These are phyloP conservation scores for Erythrophleum ivorense DNA, from an alignment of 331 rosid species.

Conservation along the genomic window DNA sequence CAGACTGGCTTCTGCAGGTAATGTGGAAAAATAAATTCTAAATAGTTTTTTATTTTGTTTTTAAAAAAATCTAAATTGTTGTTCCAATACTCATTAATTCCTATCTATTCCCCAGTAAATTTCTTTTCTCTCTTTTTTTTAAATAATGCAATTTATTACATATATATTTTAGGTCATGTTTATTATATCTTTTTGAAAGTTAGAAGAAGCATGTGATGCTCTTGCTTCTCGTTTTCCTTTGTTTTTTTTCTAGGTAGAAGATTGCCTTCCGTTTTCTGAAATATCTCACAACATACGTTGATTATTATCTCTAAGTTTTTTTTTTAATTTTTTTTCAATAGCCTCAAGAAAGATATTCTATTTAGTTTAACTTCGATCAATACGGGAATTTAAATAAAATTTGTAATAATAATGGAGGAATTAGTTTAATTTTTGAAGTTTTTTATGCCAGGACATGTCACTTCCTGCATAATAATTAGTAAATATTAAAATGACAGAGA, in stretches of 20 bases:
- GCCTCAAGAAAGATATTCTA: neutral
- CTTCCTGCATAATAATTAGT: too few relatives aligned
- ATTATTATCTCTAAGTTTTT: neutral
- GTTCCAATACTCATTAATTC: neutral
- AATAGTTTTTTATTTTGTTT: neutral
- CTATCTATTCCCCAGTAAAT: neutral
- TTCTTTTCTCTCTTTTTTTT: neutral
- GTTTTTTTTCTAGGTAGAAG: neutral
- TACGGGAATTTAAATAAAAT: too few relatives aligned
- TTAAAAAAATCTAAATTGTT: neutral
- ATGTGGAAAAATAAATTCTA: neutral
- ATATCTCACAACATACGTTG: neutral
- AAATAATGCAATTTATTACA: too few relatives aligned
- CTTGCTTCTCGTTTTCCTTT: neutral
- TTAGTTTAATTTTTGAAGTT: too few relatives aligned
- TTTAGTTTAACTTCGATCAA: neutral
- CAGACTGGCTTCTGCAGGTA: neutral
- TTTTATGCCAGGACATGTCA: too few relatives aligned
- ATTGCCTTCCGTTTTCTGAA: neutral
- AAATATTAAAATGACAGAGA: too few relatives aligned
- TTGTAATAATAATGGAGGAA: too few relatives aligned
- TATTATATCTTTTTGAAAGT: neutral
- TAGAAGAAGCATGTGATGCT: constrained; percentile 9
- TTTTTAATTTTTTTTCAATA: neutral
- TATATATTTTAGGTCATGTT: neutral